phyloP scores from a whole-genome alignment of 2,329 filamentous ascomycete genomes.

The Hymenoscyphus scutula region DNA sequence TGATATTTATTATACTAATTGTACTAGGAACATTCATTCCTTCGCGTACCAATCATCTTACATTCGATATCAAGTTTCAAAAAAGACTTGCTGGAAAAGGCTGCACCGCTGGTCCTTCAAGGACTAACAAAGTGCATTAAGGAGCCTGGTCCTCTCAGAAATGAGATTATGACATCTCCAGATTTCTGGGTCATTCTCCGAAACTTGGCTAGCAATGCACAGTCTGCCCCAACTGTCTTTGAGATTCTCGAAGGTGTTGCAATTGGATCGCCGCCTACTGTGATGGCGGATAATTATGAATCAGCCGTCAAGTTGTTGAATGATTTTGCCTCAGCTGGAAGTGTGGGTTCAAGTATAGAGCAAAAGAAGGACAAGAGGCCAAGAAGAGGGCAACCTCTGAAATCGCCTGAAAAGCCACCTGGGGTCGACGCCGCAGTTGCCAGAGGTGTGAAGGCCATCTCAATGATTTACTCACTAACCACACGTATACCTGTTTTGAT shows the following conservation, averaged over 20 bases:
- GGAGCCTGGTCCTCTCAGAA: slow-evolving; percentile 73
- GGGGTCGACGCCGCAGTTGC: slow-evolving; percentile 70
- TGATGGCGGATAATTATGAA: slow-evolving; percentile 95
- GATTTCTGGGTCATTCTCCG: slow-evolving; percentile 95
- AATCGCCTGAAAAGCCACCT: slow-evolving; percentile 44
- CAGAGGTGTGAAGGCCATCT: slow-evolving; percentile 77
- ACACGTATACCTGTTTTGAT: slow-evolving; percentile 81
- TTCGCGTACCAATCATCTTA: slow-evolving; percentile 86
- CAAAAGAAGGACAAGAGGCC: slow-evolving; percentile 59
- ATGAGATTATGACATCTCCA: slow-evolving; percentile 91
- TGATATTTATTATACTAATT: slow-evolving; percentile 29
- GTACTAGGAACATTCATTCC: slow-evolving; percentile 76
- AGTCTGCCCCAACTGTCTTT: slow-evolving; percentile 77
- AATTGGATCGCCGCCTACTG: slow-evolving; percentile 68
- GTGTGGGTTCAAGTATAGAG: slow-evolving; percentile 67
- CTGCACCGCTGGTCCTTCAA: slow-evolving; percentile 71
- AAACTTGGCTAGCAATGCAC: slow-evolving; percentile 64
- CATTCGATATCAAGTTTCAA: slow-evolving; percentile 89
- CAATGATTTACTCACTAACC: slow-evolving; percentile 79
- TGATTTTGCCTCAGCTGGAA: slow-evolving; percentile 82
- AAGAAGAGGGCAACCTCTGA: slow-evolving; percentile 44
- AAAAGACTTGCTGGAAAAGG: slow-evolving; percentile 71
- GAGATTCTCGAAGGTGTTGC: slow-evolving; percentile 80
- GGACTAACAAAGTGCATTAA: slow-evolving; percentile 79
- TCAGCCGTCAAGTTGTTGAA: slow-evolving; percentile 80